Base-by-base conservation (phyloP, 192 early-diverging fungal species). In the Coemansia javaensis region DNA sequence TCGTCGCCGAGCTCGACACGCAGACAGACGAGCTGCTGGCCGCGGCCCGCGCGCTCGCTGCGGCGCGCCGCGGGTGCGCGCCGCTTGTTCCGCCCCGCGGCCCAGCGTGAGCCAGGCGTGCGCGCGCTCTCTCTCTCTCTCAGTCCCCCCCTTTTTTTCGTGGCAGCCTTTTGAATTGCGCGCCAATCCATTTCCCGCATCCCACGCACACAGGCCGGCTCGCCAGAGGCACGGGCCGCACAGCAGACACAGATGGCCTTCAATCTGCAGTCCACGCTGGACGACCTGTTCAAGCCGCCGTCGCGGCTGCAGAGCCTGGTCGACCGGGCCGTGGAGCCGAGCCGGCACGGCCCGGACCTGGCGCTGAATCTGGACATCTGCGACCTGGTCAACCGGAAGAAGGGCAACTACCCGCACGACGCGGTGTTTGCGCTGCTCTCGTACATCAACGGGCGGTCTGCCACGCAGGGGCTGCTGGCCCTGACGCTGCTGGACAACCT, bases 281-380 rank as follows among this genome's bases (percentile, higher is more conserved):
- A 67, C 40, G 63, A 74, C 33, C 33, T 67, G 43, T 75, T 75
- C 56, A 67, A 62, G 41, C 71, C 64, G 47, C 63, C 71, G 4
- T 50, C 58, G 20, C 54, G 64, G 28, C 53, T 75, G 45, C 71
- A 75, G 56, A 63, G 47, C 18, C 53, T 75, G 59, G 49, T 82
- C 81, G 93, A 89, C 63, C 81, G 82, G 20, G 93, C 90, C 3
- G 91, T 91, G 54, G 78, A 81, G 39, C 77, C 85, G 7, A 70
- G 79, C 12, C 79, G 77, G 12, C 60, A 57, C 50, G 83, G 87
- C 36, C 85, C 95, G 0, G 90, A 98, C 56, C 57, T 94, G 43
- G 78, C 83, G 12, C 76, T 98, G 32, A 91, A 94, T 70, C 81
- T 98, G 17, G 95, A 98, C 68, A 91, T 98, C 44, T 92, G 89